phyloP scores from a whole-genome alignment of 129 eudicot species.

The Gnaphalium uliginosum region DNA sequence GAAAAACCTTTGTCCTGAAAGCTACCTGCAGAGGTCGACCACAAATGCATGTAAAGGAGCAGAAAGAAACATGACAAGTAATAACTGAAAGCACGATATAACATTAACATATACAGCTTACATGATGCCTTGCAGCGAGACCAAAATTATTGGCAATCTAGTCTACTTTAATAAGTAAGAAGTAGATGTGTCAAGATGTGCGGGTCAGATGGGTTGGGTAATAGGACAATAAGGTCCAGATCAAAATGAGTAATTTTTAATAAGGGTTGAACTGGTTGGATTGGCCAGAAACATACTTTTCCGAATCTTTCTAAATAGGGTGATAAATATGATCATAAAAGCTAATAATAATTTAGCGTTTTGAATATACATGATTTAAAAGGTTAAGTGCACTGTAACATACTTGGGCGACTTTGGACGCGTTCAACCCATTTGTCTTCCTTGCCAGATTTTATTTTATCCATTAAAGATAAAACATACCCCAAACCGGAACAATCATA shows the following conservation, averaged over 20 bases:
- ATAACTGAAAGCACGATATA: background rate
- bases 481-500: background rate
- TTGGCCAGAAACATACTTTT: background rate
- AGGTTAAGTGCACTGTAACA: background rate
- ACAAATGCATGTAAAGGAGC: conserved; percentile 4
- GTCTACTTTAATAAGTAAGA: background rate
- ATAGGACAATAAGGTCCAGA: background rate
- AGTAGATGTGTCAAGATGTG: background rate
- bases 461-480: background rate
- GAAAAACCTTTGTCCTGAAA: conserved; percentile 31
- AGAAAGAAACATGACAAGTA: background rate
- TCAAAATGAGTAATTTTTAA: background rate
- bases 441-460: background rate
- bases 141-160: background rate
- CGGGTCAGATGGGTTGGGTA: background rate
- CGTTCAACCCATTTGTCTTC: background rate
- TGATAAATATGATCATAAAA: background rate
- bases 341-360: background rate
- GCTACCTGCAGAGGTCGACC: conserved; percentile 42
- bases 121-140: background rate
- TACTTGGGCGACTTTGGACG: background rate
- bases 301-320: background rate
- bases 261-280: background rate
- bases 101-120: background rate
- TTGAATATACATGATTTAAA: background rate